phyloP scores from a whole-genome alignment of 2,329 filamentous ascomycete species.

The Colletotrichum lentis region DNA sequence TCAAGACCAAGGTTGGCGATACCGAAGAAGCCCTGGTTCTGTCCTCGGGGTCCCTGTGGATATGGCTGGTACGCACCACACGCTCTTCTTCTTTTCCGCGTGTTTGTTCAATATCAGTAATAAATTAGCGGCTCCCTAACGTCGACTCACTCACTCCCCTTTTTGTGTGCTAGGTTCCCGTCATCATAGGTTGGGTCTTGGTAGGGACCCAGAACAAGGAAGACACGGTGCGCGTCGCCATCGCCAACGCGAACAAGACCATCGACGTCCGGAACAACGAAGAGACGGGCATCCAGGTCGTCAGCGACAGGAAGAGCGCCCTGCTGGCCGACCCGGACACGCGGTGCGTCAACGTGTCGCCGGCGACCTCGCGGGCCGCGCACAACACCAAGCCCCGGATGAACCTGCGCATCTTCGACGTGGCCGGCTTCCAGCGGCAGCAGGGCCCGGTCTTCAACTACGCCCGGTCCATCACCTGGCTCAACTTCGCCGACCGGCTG shows the following conservation, averaged over 20 bases:
- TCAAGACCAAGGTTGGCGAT: constrained; percentile 36
- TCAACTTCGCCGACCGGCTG: constrained; percentile 37
- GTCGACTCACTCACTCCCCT: too few relatives aligned
- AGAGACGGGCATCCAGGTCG: not conserved
- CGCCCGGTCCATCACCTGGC: constrained; percentile 39
- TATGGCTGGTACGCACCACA: constrained; percentile 40
- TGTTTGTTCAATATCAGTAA: too few relatives aligned
- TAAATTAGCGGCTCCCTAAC: too few relatives aligned
- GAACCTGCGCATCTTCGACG: constrained; percentile 15
- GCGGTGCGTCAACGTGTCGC: not conserved
- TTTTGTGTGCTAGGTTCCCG: constrained; percentile 38
- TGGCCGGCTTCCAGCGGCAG: constrained; percentile 38
- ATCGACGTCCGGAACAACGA: not conserved
- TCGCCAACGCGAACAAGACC: constrained; percentile 22
- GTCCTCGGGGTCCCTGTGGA: constrained; percentile 38
- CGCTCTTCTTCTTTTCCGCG: too few relatives aligned
- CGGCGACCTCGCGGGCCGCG: not conserved
- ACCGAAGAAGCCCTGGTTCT: constrained; percentile 35
- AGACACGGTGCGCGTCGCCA: constrained; percentile 29
- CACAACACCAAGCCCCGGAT: not conserved
- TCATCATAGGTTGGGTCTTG: constrained; percentile 38
- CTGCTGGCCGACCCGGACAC: not conserved
- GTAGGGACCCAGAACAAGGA: constrained; percentile 37
- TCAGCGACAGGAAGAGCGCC: not conserved
- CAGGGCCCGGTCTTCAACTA: constrained; percentile 40